These are phyloP conservation scores for Pleurotus ostreatus DNA, from an alignment of 768 basidiomycete genomes.

Conservation along the genomic window DNA sequence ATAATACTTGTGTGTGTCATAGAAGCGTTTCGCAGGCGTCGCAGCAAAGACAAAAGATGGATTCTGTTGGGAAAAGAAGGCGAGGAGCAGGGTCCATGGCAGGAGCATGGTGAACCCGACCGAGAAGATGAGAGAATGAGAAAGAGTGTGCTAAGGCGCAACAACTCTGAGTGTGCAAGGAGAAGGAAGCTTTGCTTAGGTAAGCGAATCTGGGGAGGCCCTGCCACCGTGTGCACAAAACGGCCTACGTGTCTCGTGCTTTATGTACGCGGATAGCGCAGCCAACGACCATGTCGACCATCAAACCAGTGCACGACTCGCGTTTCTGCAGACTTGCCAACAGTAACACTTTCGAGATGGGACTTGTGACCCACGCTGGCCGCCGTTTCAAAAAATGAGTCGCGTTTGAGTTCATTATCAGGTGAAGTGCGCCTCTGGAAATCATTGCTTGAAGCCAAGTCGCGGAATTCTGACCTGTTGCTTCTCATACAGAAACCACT, in stretches of 20 bases:
- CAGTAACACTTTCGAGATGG: too few species aligned
- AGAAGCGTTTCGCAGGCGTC: slow-evolving; percentile 45
- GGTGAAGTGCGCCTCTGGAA: too few species aligned
- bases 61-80: slow-evolving; percentile 25
- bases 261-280: not conserved
- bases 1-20: slow-evolving; percentile 79
- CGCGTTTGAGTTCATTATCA: too few species aligned
- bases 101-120: slow-evolving; percentile 23
- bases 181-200: not conserved
- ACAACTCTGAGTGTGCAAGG: too few species aligned
- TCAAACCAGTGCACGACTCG: not conserved
- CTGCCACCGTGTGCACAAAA: not conserved
- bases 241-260: not conserved
- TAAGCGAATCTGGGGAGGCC: not conserved
- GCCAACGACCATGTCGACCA: not conserved
- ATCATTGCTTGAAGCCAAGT: too few species aligned
- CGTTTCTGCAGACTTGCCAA: too few species aligned
- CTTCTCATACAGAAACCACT: too few species aligned
- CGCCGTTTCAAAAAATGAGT: too few species aligned
- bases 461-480: too few species aligned
- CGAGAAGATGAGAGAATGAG: slow-evolving; percentile 3
- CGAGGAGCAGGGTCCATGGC: slow-evolving; percentile 25
- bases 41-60: slow-evolving; percentile 21
- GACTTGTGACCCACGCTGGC: too few species aligned
- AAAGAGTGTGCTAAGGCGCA: not conserved